Evolutionary conservation across 2,329 filamentous ascomycete species (phyloP).

Genomic region (Paecilomyces variotii): DNA sequence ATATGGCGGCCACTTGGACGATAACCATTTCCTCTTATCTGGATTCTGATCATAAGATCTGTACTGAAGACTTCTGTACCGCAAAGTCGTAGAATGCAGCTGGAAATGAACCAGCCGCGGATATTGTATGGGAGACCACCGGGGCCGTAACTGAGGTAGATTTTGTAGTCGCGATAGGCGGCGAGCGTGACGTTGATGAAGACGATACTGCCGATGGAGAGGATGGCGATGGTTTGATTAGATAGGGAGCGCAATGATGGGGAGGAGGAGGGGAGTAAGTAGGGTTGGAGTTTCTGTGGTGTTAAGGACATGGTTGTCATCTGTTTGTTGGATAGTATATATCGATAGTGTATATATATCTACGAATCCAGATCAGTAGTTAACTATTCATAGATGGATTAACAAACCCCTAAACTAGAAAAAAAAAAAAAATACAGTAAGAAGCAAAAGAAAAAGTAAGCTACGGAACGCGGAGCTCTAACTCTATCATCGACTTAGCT

Average conservation of each 20-base stretch:
- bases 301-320: background rate
- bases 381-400: too few relatives aligned
- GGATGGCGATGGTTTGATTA: background rate
- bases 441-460: background rate
- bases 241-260: too few relatives aligned
- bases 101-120: background rate
- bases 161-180: background rate
- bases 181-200: background rate
- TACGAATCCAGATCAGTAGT: too few relatives aligned
- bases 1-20: background rate
- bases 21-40: slow-evolving; percentile 1
- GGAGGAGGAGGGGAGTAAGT: background rate
- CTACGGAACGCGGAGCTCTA: background rate
- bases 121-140: slow-evolving; percentile 1
- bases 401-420: too few relatives aligned
- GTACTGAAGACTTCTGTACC: background rate
- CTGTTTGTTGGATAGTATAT: background rate
- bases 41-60: background rate
- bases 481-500: background rate
- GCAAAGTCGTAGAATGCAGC: background rate
- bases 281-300: background rate
- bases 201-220: background rate
- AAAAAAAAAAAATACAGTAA: too few relatives aligned
- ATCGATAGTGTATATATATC: too few relatives aligned
- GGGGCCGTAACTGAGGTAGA: background rate